A percentile compares a stretch with the other conserved stretches of the same genome.
Conservation (phyloP, 1,284 basidiomycete genomes). For the Microbotryum violaceum region DNA sequence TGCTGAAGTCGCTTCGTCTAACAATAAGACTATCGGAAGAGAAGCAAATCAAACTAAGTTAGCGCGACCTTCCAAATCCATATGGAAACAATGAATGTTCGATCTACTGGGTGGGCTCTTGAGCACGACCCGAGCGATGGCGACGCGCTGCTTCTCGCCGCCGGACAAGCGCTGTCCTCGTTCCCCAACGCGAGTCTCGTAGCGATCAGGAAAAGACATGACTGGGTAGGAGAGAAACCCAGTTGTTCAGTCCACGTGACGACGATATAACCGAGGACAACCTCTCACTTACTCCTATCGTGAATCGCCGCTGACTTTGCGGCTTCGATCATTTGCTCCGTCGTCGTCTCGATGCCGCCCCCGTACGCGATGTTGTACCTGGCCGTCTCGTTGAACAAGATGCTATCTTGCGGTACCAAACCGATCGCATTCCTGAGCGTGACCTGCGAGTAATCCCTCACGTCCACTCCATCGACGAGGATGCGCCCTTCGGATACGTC, state of each 20-base stretch:
- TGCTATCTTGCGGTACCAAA: conserved; percentile 52
- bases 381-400: conserved; percentile 66
- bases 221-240: conserved; percentile 34
- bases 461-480: conserved; percentile 63
- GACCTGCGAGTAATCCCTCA: conserved; percentile 69
- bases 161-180: conserved; percentile 62
- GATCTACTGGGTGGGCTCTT: conserved; percentile 63
- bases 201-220: conserved; percentile 66
- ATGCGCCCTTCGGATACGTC: conserved; percentile 62
- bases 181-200: conserved; percentile 68
- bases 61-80: conserved; percentile 26
- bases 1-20: conserved; percentile 49
- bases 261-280: conserved; percentile 66
- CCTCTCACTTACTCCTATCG: conserved; percentile 51
- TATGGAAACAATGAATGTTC: conserved; percentile 44
- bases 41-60: no score
- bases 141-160: conserved; percentile 48
- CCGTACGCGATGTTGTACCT: conserved; percentile 28
- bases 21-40: conserved; percentile 14
- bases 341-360: conserved; percentile 57
- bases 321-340: conserved; percentile 62
- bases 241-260: background rate
- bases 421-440: conserved; percentile 65
- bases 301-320: conserved; percentile 73
- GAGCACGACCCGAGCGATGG: conserved; percentile 74